These are phyloP conservation scores for Phytophthora sp. DNA, from an alignment of 352 stramenopile species.

Conservation along the genomic window DNA sequence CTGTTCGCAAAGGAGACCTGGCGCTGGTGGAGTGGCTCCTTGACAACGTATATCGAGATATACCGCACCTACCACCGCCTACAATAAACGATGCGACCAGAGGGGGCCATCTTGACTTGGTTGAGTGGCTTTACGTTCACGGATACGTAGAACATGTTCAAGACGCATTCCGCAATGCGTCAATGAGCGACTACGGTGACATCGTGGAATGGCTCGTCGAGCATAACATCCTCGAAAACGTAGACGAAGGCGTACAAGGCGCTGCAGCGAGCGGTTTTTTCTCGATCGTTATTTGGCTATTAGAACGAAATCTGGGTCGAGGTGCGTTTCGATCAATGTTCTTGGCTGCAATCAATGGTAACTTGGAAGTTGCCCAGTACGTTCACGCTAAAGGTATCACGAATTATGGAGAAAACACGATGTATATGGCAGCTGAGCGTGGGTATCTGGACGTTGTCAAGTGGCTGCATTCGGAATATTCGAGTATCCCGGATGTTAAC, in stretches of 20 bases:
- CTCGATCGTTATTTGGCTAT: conserved; percentile 22
- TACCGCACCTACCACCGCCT: conserved; percentile 24
- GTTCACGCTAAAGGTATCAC: conserved; percentile 30
- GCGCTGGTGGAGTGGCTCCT: conserved; percentile 37
- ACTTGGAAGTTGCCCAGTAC: conserved; percentile 31
- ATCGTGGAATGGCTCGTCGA: conserved; percentile 42
- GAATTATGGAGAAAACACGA: conserved; percentile 21
- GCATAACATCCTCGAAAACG: conserved; percentile 29
- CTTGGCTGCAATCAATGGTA: conserved; percentile 31
- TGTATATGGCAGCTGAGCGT: conserved; percentile 32
- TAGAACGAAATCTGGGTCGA: conserved; percentile 28
- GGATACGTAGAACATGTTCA: conserved; percentile 28
- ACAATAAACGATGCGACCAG: conserved; percentile 33
- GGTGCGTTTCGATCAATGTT: conserved; percentile 25
- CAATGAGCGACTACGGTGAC: conserved; percentile 32
- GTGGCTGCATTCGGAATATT: conserved; percentile 31
- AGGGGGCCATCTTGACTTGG: conserved; percentile 30
- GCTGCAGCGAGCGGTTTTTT: conserved; percentile 17
- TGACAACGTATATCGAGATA: conserved; percentile 23
- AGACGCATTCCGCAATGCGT: conserved; percentile 35
- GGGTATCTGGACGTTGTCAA: conserved; percentile 32
- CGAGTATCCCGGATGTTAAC: conserved; percentile 13
- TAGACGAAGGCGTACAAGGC: conserved; percentile 30
- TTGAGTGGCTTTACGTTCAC: conserved; percentile 34
- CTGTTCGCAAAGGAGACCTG: conserved; percentile 32